Evolutionary conservation across 768 basidiomycete genomes (phyloP).

Genomic region (Termitomyces sp.): DNA sequence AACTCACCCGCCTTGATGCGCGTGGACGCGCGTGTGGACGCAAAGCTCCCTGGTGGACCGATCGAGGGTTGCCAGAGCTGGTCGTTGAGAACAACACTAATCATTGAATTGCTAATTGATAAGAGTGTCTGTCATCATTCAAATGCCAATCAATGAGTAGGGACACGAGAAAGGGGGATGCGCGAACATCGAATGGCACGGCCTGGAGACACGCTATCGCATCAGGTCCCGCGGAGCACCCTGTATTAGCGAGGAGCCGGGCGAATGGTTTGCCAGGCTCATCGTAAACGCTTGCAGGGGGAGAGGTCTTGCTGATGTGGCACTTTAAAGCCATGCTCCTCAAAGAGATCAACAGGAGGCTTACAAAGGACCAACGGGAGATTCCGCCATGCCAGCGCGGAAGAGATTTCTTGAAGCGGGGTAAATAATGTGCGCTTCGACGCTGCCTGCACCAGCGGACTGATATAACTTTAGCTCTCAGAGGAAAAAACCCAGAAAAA

Average conservation of each 20-base stretch:
- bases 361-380: conserved; percentile 50
- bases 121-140: conserved; percentile 34
- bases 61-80: conserved; percentile 58
- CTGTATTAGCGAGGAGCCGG: conserved; percentile 38
- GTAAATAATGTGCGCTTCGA: conserved; percentile 42
- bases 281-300: conserved; percentile 40
- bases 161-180: not conserved
- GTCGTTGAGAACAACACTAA: conserved; percentile 36
- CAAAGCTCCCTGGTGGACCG: conserved; percentile 45
- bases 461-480: not conserved
- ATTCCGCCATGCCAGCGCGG: conserved; percentile 49
- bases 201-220: conserved; percentile 38
- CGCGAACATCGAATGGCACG: conserved; percentile 38
- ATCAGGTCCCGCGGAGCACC: conserved; percentile 44
- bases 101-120: conserved; percentile 43
- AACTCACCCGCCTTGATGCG: conserved; percentile 44
- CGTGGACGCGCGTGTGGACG: conserved; percentile 39
- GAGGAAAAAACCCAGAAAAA: not conserved
- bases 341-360: conserved; percentile 8
- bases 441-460: conserved; percentile 51
- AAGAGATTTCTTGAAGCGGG: conserved; percentile 34
- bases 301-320: conserved; percentile 43
- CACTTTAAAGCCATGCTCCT: not conserved
- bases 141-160: not conserved
- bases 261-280: conserved; percentile 46